phyloP scores from a whole-genome alignment of 2,329 filamentous ascomycete species.

The Bimuria novae-zelandiae region DNA sequence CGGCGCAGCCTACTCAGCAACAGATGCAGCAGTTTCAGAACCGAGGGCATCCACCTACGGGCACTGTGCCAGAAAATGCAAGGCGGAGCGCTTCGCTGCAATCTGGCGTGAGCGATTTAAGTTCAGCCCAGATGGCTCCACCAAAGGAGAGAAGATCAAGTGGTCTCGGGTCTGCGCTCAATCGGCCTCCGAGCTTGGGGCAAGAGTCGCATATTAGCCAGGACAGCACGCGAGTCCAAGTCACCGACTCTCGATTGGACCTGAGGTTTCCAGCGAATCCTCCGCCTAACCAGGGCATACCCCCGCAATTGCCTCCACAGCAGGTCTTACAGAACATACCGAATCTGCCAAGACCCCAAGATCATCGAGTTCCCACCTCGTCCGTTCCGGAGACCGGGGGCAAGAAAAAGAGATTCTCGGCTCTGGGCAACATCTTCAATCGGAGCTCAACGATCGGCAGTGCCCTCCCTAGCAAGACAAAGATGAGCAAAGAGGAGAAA shows the following conservation, averaged over 20 bases:
- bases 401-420: slow-evolving; percentile 53
- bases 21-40: neutral
- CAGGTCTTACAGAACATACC: slow-evolving; percentile 8
- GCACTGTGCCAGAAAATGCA: slow-evolving; percentile 10
- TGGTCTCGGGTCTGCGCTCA: slow-evolving; percentile 14
- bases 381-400: slow-evolving; percentile 27
- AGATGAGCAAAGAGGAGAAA: slow-evolving; percentile 45
- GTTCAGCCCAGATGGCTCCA: slow-evolving; percentile 21
- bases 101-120: slow-evolving; percentile 29
- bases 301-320: slow-evolving; percentile 24
- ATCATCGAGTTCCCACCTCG: slow-evolving; percentile 20
- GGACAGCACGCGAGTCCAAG: slow-evolving; percentile 34
- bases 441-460: slow-evolving; percentile 42
- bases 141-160: slow-evolving; percentile 23
- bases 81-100: slow-evolving; percentile 29
- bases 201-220: slow-evolving; percentile 38
- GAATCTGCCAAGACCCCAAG: slow-evolving; percentile 15
- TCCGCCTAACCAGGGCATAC: slow-evolving; percentile 27
- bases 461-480: slow-evolving; percentile 32
- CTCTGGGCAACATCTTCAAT: slow-evolving; percentile 50
- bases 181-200: slow-evolving; percentile 31
- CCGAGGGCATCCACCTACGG: slow-evolving; percentile 7
- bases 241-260: slow-evolving; percentile 35
- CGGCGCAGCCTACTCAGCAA: slow-evolving; percentile 2
- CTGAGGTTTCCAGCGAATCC: slow-evolving; percentile 29